These are phyloP conservation scores for Passiflora organensis DNA, from an alignment of 345 rosid species.

Conservation along the genomic window DNA sequence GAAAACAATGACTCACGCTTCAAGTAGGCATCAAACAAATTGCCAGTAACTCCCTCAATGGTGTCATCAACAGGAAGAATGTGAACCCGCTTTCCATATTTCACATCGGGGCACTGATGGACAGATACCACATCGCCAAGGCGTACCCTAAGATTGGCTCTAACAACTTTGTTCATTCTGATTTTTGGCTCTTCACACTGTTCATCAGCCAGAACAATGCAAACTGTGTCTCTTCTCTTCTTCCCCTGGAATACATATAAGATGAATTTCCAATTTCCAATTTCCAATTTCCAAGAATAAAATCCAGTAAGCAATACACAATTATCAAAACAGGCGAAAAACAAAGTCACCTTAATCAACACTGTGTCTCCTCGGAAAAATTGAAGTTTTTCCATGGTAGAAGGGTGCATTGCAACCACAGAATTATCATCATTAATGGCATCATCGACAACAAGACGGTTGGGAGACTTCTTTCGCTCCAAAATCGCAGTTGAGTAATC, in stretches of 20 bases:
- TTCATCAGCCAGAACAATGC: conserved; percentile 29
- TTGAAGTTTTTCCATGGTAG: conserved; percentile 33
- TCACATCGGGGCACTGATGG: conserved; percentile 28
- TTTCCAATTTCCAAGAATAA: background rate
- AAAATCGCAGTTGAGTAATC: conserved; percentile 31
- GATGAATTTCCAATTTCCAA: background rate
- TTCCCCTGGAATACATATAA: conserved; percentile 22
- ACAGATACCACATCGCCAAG: conserved; percentile 36
- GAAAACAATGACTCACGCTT: conserved; percentile 18
- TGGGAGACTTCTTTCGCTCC: conserved; percentile 30
- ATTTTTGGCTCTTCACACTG: conserved; percentile 28
- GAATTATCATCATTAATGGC: conserved; percentile 31
- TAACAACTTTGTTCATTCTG: conserved; percentile 32
- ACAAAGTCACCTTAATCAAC: conserved; percentile 18
- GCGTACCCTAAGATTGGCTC: conserved; percentile 29
- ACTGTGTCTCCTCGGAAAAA: conserved; percentile 29
- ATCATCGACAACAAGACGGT: conserved; percentile 32
- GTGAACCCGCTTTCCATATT: conserved; percentile 30
- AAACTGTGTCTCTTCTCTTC: conserved; percentile 34
- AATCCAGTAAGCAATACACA: background rate
- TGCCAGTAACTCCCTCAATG: conserved; percentile 35
- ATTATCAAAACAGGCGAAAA: background rate
- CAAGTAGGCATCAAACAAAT: conserved; percentile 29
- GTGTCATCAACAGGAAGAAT: conserved; percentile 37
- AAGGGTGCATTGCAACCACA: conserved; percentile 24